Conservation (phyloP, 768 basidiomycete genomes). For the Auriscalpium microsporum region DNA sequence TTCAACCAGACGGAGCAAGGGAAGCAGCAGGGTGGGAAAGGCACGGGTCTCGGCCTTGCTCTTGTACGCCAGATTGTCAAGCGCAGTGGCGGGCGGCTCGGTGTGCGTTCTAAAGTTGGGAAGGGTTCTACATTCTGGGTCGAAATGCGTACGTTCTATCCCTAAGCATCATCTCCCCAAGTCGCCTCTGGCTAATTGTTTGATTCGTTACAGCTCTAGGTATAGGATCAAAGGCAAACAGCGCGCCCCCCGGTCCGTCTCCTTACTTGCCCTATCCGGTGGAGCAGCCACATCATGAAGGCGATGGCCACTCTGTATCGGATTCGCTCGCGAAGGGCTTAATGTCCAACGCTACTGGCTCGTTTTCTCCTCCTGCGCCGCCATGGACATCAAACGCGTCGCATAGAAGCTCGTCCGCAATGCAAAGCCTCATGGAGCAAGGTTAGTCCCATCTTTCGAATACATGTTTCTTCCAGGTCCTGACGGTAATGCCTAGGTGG, state of each 20-base stretch:
- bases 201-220: constrained; percentile 41
- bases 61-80: constrained; percentile 47
- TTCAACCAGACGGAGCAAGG: constrained; percentile 78
- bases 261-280: constrained; percentile 7
- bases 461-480: not conserved
- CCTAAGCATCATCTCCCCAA: not conserved
- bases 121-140: constrained; percentile 88
- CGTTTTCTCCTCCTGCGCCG: not conserved
- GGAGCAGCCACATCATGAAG: constrained; percentile 6
- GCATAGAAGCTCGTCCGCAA: constrained; percentile 28
- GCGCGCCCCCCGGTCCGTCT: not conserved
- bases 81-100: constrained; percentile 39
- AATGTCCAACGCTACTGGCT: constrained; percentile 3
- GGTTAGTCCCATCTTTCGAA: constrained; percentile 23
- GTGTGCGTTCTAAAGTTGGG: constrained; percentile 34
- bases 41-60: constrained; percentile 45
- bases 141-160: constrained; percentile 42
- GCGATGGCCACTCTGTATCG: not conserved
- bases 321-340: not conserved
- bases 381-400: not conserved
- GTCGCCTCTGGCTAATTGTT: constrained; percentile 3
- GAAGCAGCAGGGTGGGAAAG: constrained; percentile 53
- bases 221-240: constrained; percentile 46
- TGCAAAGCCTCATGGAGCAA: constrained; percentile 64
- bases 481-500: constrained; percentile 32